Evolutionary conservation across 495 filamentous ascomycete species (phyloP), one percentile per base, ranked within the genome.

Genomic region (Neurospora sp.): DNA sequence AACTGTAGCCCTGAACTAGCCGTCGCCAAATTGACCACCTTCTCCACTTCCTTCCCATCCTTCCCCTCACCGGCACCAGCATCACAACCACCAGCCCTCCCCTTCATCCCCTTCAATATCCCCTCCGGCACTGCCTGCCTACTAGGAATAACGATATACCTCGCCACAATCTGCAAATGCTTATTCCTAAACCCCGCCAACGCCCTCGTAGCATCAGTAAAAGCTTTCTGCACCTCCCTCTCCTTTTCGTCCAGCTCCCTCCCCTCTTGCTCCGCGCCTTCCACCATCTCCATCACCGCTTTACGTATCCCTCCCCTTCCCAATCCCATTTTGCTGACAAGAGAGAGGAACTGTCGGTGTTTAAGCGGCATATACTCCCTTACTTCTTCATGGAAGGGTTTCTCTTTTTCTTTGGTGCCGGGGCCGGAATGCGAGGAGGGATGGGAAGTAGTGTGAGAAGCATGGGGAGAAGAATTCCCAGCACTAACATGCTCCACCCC

Each of bases 331-430:
- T 81, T 82, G n/a, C 86, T 87, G 13, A 97, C 86, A 48, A 92
- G 87, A 74, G 92, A 88, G 0, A 99, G 83, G 81, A 99, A 97
- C 13, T 87, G 86, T 3, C 92, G 89, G 77, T 99, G 96, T 0
- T 89, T 87, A 3, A 90, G 91, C 1, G 95, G 95, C 95, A 99
- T 99, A 80, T 98, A 99, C 5, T 83, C 87, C 36, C 93, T 90
- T 88, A 97, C 96, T 74, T 97, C 95, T 73, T 92, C 87, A 75
- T 97, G 94, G 83, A 98, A 99, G 74, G 90, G 90, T 86, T 91
- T 92, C 93, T 90, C 92, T 90, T 24, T 90, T 89, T 21, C 92
- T 83, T 39, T 38, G 5, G 1, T 9, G 7, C 9, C 9, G 37
- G 42, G 8, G 4, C 0, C 0, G 17, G 42, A n/a, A 28, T 28